Evolutionary conservation across 192 early-diverging fungal genomes (phyloP).

Genomic region (Bifiguratus adelaidae): DNA sequence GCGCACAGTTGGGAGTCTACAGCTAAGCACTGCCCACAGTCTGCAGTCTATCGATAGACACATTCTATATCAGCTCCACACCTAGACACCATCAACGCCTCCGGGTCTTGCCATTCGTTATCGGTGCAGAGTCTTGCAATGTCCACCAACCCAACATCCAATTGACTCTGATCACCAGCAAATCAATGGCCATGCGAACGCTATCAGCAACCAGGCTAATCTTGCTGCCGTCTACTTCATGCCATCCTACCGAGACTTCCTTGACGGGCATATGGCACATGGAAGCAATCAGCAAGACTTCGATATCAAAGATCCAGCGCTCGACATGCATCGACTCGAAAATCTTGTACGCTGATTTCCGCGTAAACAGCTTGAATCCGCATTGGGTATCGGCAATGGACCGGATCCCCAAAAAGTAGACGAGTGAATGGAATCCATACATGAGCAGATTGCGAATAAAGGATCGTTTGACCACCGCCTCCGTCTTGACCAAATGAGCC

Average conservation of each 20-base stretch:
- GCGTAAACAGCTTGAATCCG: slow-evolving; percentile 92
- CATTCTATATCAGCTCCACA: no score
- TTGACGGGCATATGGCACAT: slow-evolving; percentile 60
- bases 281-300: slow-evolving; percentile 77
- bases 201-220: slow-evolving; percentile 81
- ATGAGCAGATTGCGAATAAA: slow-evolving; percentile 89
- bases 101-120: no score
- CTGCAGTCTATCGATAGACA: no score
- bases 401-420: slow-evolving; percentile 79
- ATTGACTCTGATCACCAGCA: slow-evolving; percentile 79
- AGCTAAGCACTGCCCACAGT: no score
- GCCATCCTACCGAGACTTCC: slow-evolving; percentile 92
- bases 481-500: slow-evolving; percentile 78
- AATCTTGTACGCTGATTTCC: slow-evolving; percentile 60
- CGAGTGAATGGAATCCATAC: slow-evolving; percentile 86
- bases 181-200: slow-evolving; percentile 80
- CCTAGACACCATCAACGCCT: no score
- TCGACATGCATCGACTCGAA: slow-evolving; percentile 91
- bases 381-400: slow-evolving; percentile 94
- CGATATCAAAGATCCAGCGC: slow-evolving; percentile 98
- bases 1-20: no score
- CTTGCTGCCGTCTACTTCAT: slow-evolving; percentile 94
- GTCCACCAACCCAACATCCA: slow-evolving; percentile 78
- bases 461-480: slow-evolving; percentile 85
- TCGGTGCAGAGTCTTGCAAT: no score